Base-by-base conservation (phyloP, 805 yeast genomes). In the Kregervanrija delftensis region DNA sequence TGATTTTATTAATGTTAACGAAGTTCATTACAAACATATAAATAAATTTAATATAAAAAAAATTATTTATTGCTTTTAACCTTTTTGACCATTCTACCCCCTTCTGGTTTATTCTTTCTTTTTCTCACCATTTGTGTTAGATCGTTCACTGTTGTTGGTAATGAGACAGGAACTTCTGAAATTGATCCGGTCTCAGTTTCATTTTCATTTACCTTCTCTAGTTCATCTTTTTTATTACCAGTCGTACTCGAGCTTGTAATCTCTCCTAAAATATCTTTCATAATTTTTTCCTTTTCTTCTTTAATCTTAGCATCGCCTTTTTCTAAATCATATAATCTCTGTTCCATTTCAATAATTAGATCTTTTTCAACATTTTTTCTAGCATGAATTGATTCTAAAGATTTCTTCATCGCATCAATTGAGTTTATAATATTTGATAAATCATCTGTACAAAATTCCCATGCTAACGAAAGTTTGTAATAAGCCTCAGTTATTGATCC, bases 391-490 rank as follows among this genome's bases (percentile, higher is more conserved):
- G 73, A 68, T 36, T 61, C 69, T 17, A 73, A 68, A 36, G 64
- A 75, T 50, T 33, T 49, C 45, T 56, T 61, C 71, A 47, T 73
- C 56, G 49, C 69, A 55, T 52, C 50, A 16, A 76, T 71, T 4
- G 95, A 84, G 45, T 65, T 61, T 35, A 67, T 59, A 60, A 81
- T 70, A 40, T 83, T 77, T 1, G 71, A 69, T 3, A 77, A 70
- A 8, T 88, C 85, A 8, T 61, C 57, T 43, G 75, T 73, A 54
- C 73, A 67, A 53, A 85, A 83, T 55, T 89, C 96, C 45, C 77
- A 67, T 0, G 96, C 93, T 41, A 88, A 67, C 0, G 95, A 83
- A 35, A 86, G 68, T 63, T 86, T 86, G 67, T 81, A 89, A 61
- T 85, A 85, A 0, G 88, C 81, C 60, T 88, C 96, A 13, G 90